Conservation (phyloP, 371 early-diverging fungal genomes). For the Dentiscutata heterogama region DNA sequence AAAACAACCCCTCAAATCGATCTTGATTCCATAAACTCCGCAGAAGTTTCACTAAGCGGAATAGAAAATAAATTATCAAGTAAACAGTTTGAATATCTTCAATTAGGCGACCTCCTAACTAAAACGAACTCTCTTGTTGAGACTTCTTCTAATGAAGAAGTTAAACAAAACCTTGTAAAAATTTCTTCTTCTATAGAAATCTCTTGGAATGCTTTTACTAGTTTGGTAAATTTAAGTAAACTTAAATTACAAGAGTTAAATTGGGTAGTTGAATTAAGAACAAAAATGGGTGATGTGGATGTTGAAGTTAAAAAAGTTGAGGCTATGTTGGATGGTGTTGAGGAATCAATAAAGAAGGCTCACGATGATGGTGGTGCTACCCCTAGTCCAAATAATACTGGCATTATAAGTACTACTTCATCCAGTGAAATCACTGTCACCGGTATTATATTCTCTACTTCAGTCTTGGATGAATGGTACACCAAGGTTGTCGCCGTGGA, state of each 20-base stretch:
- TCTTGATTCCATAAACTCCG: slow-evolving; percentile 7
- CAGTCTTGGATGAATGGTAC: slow-evolving; percentile 45
- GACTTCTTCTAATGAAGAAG: background rate
- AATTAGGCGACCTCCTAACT: slow-evolving; percentile 9
- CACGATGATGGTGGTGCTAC: slow-evolving; percentile 31
- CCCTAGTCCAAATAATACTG: background rate
- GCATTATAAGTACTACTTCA: background rate
- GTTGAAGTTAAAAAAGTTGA: slow-evolving; percentile 42
- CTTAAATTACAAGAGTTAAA: slow-evolving; percentile 40
- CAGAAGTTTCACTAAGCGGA: background rate
- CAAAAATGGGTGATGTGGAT: slow-evolving; percentile 19
- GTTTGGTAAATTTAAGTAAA: slow-evolving; percentile 26
- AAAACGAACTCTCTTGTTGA: background rate
- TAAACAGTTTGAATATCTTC: slow-evolving; percentile 16
- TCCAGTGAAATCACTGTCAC: slow-evolving; percentile 43
- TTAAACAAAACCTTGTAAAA: background rate
- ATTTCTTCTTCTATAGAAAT: slow-evolving; percentile 13
- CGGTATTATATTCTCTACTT: slow-evolving; percentile 42
- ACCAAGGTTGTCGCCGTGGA: slow-evolving; percentile 39
- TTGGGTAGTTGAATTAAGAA: slow-evolving; percentile 20
- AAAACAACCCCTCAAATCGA: background rate
- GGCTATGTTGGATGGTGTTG: slow-evolving; percentile 44
- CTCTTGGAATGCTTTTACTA: slow-evolving; percentile 26
- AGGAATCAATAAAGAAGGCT: slow-evolving; percentile 31
- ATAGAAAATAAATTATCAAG: slow-evolving; percentile 39